Base-by-base conservation (phyloP, 2,329 filamentous ascomycete species). In the Escovopsis weberi region DNA sequence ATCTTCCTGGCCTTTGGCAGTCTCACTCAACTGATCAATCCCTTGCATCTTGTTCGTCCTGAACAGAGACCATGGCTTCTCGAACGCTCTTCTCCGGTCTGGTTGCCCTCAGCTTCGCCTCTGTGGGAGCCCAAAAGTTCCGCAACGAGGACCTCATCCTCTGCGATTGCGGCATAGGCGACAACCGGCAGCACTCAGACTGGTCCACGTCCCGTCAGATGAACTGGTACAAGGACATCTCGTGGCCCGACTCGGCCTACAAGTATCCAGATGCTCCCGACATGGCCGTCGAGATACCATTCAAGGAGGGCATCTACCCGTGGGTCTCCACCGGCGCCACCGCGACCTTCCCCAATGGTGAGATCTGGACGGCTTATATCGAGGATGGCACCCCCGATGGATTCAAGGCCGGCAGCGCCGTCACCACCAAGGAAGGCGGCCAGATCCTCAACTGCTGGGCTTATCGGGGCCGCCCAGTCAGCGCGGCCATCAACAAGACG, bases 191-290 rank as follows among this genome's bases (percentile, higher is more conserved):
- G 6, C 59, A 65, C 35, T 51, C 56, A 9, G 55, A 53, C 32
- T 66, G 63, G 63, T 66, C 63, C 6, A 66, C 63, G 5, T 66
- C 63, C 37, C 63, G 63, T 35, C 63, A 66, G 48, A 61, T 66
- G 51, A 65, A 66, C 47, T 66, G 63, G 63, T 66, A 66, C 43
- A 42, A 59, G 38, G 56, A 63, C 9, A 55, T 64, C 37, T 44
- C 51, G 32, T 66, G 63, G 63, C 57, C 61, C 12, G 49, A 52
- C 4, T 54, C 55, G 28, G 57, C 53, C 33, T 57, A 57, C 28
- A 50, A 53, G 11, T 61, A 62, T 33, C 62, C 62, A 10, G 51
- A 55, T 12, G 55, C 58, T 26, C 61, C 63, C 10, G 56, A 64
- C 32, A 56, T 64, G 58, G 55, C 58, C 12, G 59, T 64, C 11